phyloP scores from a whole-genome alignment of 2,329 filamentous ascomycete species.

The Gaeumannomyces tritici region DNA sequence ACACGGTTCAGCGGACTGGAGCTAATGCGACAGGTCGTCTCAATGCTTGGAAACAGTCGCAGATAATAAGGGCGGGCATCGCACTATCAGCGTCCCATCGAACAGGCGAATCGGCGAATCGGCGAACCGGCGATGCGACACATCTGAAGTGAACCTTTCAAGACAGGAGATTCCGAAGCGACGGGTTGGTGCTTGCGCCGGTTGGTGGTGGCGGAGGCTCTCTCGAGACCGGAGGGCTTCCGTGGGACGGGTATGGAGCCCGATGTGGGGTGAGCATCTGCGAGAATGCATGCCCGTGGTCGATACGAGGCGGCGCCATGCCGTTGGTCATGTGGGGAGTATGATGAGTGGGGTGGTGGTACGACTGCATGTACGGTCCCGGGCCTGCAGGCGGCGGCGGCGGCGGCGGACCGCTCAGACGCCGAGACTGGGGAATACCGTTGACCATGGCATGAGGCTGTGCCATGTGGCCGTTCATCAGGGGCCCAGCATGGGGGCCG shows the following conservation, averaged over 20 bases:
- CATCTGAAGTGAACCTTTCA: conserved; percentile 18
- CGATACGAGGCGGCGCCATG: conserved; percentile 10
- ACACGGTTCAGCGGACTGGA: neutral
- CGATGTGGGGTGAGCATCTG: conserved; percentile 18
- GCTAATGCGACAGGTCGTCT: neutral
- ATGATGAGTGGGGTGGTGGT: conserved; percentile 21
- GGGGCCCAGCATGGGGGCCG: conserved; percentile 23
- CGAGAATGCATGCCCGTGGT: conserved; percentile 33
- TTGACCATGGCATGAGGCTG: conserved; percentile 26
- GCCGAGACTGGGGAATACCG: conserved; percentile 36
- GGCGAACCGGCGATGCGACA: neutral
- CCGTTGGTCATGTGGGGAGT: conserved; percentile 27
- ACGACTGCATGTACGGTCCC: conserved; percentile 20
- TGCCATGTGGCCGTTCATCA: conserved; percentile 31
- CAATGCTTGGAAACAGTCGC: neutral
- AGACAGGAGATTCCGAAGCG: conserved; percentile 63
- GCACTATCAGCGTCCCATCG: neutral
- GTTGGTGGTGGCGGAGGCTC: conserved; percentile 22
- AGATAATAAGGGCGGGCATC: neutral
- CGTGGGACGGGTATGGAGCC: conserved; percentile 29
- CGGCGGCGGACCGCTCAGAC: conserved; percentile 28
- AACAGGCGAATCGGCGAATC: neutral
- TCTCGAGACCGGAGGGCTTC: conserved; percentile 21
- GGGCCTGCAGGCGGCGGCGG: conserved; percentile 28
- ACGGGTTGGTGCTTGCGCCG: conserved; percentile 71